Percentiles rank a stretch among this genome's conserved stretches.
Conservation (phyloP, 257 asterid species). For the Solanum infundibuliforme region DNA sequence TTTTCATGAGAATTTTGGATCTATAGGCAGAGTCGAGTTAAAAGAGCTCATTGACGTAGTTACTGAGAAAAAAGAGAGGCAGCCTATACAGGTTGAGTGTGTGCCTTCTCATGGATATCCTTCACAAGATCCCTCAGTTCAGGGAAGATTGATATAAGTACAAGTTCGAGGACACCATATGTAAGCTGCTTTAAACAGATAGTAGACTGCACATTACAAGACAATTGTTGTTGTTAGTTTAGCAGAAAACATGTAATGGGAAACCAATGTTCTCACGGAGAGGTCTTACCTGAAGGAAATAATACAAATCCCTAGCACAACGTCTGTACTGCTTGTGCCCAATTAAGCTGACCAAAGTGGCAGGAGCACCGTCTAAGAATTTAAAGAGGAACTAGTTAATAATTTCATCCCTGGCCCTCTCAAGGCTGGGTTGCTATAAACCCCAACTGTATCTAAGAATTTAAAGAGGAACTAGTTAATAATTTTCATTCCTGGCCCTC, state of each 20-base stretch:
- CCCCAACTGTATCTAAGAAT: constrained; percentile 16
- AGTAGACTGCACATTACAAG: constrained; percentile 54
- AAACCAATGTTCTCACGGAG: background rate
- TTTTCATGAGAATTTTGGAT: background rate
- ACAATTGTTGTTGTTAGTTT: background rate
- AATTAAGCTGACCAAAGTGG: constrained; percentile 88
- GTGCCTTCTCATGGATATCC: constrained; percentile 63
- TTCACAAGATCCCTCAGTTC: constrained; percentile 60
- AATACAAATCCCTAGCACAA: constrained; percentile 78
- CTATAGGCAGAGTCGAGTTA: background rate
- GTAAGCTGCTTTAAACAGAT: constrained; percentile 94
- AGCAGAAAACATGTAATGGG: background rate
- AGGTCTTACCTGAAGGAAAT: constrained; percentile 81
- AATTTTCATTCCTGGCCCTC: background rate
- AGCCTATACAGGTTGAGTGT: constrained; percentile 21
- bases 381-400: background rate
- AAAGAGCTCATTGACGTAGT: background rate
- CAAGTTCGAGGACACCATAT: constrained; percentile 80
- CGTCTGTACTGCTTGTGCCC: constrained; percentile 89
- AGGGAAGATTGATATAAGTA: constrained; percentile 67
- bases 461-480: background rate
- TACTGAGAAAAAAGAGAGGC: background rate
- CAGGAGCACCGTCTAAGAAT: constrained; percentile 84
- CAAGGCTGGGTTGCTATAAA: background rate
- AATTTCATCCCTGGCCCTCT: background rate